phyloP scores from a whole-genome alignment of 495 filamentous ascomycete species.

The Aspergillus diversus region DNA sequence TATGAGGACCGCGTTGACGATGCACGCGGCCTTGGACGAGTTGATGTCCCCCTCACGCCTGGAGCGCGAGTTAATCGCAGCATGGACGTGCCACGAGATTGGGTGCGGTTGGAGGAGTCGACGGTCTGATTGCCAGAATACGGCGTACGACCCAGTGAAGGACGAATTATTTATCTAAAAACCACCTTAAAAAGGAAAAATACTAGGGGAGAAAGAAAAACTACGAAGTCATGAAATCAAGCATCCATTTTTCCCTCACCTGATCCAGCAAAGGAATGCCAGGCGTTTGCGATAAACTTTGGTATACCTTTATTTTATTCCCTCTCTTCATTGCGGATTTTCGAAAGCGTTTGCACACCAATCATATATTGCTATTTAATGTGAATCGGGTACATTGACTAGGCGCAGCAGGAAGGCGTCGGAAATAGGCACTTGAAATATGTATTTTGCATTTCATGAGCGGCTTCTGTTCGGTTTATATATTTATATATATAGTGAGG shows the following conservation, averaged over 20 bases:
- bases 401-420: slow-evolving; percentile 8
- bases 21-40: slow-evolving; percentile 51
- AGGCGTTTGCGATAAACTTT: slow-evolving; percentile 22
- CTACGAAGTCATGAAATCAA: slow-evolving; percentile 36
- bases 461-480: neutral
- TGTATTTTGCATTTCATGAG: neutral
- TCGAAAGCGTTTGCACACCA: slow-evolving; percentile 5
- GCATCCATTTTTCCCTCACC: slow-evolving; percentile 10
- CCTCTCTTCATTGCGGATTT: slow-evolving; percentile 6
- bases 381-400: slow-evolving; percentile 5
- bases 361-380: slow-evolving; percentile 5
- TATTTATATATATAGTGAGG: neutral
- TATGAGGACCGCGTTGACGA: slow-evolving; percentile 62
- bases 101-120: slow-evolving; percentile 54
- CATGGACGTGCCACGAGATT: slow-evolving; percentile 63
- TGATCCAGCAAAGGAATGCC: slow-evolving; percentile 1
- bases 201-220: slow-evolving; percentile 11
- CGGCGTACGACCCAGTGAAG: neutral
- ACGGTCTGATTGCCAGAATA: slow-evolving; percentile 26
- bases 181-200: too few species aligned
- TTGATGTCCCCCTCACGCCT: slow-evolving; percentile 70
- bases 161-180: neutral
- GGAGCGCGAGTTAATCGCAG: slow-evolving; percentile 70
- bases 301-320: neutral
- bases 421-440: neutral